Percentiles rank a stretch among this genome's conserved stretches.
phyloP scores from a whole-genome alignment of 768 basidiomycete genomes.

The Amanita polypyramis region DNA sequence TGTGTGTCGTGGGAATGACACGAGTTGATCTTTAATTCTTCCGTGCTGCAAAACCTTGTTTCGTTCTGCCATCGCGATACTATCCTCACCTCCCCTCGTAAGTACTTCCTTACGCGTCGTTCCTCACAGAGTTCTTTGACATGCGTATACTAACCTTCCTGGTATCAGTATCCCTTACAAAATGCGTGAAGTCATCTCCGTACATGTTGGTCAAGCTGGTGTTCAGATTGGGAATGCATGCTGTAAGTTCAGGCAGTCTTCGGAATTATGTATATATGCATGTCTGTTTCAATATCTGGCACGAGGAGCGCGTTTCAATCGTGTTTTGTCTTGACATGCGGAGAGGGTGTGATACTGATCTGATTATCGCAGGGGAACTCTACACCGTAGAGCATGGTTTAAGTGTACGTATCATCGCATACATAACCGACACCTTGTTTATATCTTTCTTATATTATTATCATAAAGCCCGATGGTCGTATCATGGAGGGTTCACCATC shows the following conservation, averaged over 20 bases:
- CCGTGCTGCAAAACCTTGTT: conserved; percentile 30
- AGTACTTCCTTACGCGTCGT: conserved; percentile 16
- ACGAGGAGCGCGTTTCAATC: conserved; percentile 24
- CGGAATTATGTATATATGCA: conserved; percentile 10
- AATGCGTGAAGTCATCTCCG: conserved; percentile 96
- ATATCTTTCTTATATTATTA: conserved; percentile 6
- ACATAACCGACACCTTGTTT: conserved; percentile 12
- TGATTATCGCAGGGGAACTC: conserved; percentile 71
- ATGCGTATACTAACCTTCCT: background rate
- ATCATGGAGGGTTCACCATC: conserved; percentile 70
- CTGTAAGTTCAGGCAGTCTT: conserved; percentile 53
- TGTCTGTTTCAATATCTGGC: conserved; percentile 12
- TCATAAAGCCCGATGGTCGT: conserved; percentile 82
- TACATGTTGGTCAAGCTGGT: conserved; percentile 99
- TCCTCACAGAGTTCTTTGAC: background rate
- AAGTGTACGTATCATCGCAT: conserved; percentile 51
- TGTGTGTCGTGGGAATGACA: conserved; percentile 29
- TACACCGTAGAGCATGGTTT: conserved; percentile 99
- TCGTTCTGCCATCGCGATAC: conserved; percentile 35
- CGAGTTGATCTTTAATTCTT: conserved; percentile 27
- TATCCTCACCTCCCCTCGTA: conserved; percentile 19
- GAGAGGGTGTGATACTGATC: conserved; percentile 29
- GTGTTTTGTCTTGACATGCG: conserved; percentile 13
- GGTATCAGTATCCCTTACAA: conserved; percentile 3
- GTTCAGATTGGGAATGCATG: conserved; percentile 98